Percentiles rank a stretch among this genome's conserved stretches.
Evolutionary conservation across 352 stramenopile genomes (phyloP).

Genomic region (Globisporangium middletonii): DNA sequence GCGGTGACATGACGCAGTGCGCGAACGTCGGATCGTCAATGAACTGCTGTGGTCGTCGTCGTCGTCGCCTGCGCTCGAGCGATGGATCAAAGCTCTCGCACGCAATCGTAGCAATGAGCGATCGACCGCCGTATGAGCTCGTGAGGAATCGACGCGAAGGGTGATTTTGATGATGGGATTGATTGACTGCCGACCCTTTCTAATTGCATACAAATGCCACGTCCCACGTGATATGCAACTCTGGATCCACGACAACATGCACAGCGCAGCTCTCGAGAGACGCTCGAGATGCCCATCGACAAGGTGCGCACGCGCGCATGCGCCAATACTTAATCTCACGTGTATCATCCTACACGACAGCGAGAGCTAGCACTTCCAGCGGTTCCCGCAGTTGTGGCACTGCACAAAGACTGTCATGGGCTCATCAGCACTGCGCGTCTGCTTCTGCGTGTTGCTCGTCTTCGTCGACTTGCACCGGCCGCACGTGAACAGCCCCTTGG

Average conservation of each 20-base stretch:
- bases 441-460: constrained; percentile 96
- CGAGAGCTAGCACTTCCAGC: constrained; percentile 87
- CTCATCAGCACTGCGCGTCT: constrained; percentile 97
- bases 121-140: neutral
- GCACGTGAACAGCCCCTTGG: constrained; percentile 87
- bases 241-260: too few relatives aligned
- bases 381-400: constrained; percentile 95
- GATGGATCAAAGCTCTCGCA: neutral
- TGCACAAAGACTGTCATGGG: constrained; percentile 97
- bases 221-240: too few relatives aligned
- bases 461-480: constrained; percentile 94
- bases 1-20: neutral
- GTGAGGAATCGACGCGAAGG: too few relatives aligned
- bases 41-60: neutral
- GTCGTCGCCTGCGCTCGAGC: neutral
- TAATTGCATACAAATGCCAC: too few relatives aligned
- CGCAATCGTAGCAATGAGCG: constrained; percentile 4
- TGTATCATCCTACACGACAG: neutral
- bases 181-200: too few relatives aligned
- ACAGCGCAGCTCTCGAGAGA: too few relatives aligned
- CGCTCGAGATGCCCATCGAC: too few relatives aligned
- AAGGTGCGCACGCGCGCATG: too few relatives aligned
- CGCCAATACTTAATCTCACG: neutral
- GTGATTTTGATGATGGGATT: too few relatives aligned
- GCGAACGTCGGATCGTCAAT: neutral